phyloP scores from a whole-genome alignment of 2,329 filamentous ascomycete genomes.

The Phyllosticta capitalensis region DNA sequence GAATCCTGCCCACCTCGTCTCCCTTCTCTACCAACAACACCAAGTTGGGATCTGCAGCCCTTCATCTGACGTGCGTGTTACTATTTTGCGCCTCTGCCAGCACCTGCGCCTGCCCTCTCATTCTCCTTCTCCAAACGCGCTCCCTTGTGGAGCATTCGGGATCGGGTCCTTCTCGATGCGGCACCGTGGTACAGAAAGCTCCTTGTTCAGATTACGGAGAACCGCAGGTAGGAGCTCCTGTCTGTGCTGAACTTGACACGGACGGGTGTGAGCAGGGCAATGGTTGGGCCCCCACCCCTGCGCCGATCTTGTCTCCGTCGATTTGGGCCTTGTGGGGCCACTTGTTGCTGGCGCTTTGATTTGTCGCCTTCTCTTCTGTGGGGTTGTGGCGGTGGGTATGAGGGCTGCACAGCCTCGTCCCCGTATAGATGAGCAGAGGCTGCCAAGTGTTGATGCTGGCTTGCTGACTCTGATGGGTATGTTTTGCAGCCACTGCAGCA shows the following conservation, averaged over 20 bases:
- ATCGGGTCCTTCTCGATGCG: neutral
- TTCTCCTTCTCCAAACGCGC: neutral
- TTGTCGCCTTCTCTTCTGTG: neutral
- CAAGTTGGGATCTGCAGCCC: neutral
- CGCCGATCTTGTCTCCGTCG: neutral
- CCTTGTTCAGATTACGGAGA: neutral
- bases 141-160: neutral
- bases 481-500: too few relatives aligned
- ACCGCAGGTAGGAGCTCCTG: neutral
- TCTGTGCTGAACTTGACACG: neutral
- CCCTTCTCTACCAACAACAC: neutral
- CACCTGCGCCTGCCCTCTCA: neutral
- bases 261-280: too few relatives aligned
- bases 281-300: neutral
- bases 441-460: neutral
- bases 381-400: neutral
- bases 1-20: neutral
- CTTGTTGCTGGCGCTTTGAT: neutral
- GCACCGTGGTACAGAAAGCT: neutral
- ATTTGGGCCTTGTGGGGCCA: neutral
- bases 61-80: neutral
- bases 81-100: neutral
- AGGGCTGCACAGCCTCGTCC: neutral
- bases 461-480: neutral
- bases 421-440: neutral